Conservation (phyloP, 1,284 basidiomycete species). For the Ceratobasidium theobromae region DNA sequence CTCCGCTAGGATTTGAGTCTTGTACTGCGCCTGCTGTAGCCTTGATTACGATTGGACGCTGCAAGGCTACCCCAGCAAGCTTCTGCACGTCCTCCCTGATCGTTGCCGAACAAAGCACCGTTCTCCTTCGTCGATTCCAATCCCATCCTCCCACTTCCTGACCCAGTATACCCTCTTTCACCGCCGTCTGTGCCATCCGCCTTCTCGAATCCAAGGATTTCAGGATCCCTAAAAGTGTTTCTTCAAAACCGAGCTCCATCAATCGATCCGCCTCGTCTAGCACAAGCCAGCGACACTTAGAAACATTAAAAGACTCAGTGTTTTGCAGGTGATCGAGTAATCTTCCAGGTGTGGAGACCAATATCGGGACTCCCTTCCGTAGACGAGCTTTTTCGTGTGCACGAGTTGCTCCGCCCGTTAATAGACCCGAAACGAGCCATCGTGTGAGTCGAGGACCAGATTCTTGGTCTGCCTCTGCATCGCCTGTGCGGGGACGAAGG, state of each 20-base stretch:
- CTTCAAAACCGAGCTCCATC: constrained; percentile 70
- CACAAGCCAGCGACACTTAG: constrained; percentile 93
- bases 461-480: constrained; percentile 44
- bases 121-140: constrained; percentile 74
- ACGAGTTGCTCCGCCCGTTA: constrained; percentile 76
- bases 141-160: constrained; percentile 76
- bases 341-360: constrained; percentile 70
- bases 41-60: constrained; percentile 72
- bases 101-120: constrained; percentile 95
- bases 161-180: constrained; percentile 62
- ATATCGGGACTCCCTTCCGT: constrained; percentile 70
- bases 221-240: constrained; percentile 76
- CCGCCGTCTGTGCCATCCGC: constrained; percentile 70
- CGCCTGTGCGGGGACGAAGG: constrained; percentile 61
- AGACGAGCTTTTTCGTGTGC: constrained; percentile 74
- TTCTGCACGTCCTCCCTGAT: constrained; percentile 94
- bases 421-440: constrained; percentile 91
- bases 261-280: constrained; percentile 95
- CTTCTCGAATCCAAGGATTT: constrained; percentile 79
- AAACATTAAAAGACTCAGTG: constrained; percentile 87
- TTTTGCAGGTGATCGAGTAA: constrained; percentile 76
- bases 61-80: constrained; percentile 80
- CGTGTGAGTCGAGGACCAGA: constrained; percentile 63
- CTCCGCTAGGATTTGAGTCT: background rate
- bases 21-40: constrained; percentile 53